Evolutionary conservation across 108 stramenopile genomes (phyloP).

Genomic region (Nitzschia inconspicua): DNA sequence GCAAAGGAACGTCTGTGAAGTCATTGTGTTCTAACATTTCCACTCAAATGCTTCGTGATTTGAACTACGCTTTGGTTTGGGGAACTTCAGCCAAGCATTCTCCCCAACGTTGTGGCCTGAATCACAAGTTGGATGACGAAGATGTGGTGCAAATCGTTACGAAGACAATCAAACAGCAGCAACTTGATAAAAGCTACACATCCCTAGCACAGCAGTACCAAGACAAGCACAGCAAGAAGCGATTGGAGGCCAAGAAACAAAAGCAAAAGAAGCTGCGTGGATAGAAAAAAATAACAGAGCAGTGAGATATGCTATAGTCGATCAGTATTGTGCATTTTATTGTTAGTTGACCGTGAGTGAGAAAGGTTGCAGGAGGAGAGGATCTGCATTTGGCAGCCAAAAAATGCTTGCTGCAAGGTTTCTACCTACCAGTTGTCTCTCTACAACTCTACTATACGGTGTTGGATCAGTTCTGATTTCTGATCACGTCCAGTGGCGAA

Average conservation of each 20-base stretch:
- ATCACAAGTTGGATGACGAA: constrained; percentile 91
- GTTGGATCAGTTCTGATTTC: too few species aligned
- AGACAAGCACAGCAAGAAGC: constrained; percentile 87
- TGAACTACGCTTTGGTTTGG: constrained; percentile 99
- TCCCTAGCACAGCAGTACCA: constrained; percentile 65
- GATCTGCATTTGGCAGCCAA: too few species aligned
- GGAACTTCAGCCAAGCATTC: constrained; percentile 93
- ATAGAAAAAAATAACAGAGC: constrained; percentile 20
- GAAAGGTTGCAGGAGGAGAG: too few species aligned
- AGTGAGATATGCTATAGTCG: constrained; percentile 9
- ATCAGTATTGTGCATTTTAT: too few species aligned
- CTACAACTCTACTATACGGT: too few species aligned
- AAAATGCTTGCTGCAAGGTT: too few species aligned
- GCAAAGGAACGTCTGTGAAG: constrained; percentile 83
- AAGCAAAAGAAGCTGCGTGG: constrained; percentile 72
- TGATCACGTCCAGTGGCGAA: too few species aligned
- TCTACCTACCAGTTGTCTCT: too few species aligned
- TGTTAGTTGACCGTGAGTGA: too few species aligned
- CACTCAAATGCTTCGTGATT: constrained; percentile 86
- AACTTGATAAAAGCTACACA: constrained; percentile 86
- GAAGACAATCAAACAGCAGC: constrained; percentile 95
- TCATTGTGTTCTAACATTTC: constrained; percentile 76
- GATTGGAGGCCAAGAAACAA: constrained; percentile 83
- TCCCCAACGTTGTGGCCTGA: constrained; percentile 95
- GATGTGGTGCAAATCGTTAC: constrained; percentile 98